phyloP scores from a whole-genome alignment of 371 early-diverging fungal species.

The Thermomucor indicae-seudaticae region DNA sequence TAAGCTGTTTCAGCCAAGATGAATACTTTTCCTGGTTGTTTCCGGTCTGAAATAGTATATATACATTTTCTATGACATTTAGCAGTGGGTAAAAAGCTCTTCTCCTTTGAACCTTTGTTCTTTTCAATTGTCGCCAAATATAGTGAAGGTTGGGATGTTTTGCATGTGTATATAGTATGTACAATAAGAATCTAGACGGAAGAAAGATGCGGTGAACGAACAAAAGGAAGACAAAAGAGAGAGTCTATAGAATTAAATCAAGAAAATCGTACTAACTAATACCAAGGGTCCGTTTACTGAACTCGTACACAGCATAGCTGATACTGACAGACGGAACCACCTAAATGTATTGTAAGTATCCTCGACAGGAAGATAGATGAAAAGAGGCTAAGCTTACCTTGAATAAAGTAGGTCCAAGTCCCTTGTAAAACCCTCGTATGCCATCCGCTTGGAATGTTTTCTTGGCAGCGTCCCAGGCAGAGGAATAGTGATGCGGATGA shows the following conservation, averaged over 20 bases:
- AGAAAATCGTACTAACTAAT: constrained; percentile 3
- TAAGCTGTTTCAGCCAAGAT: too few relatives aligned
- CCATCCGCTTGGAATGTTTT: constrained; percentile 76
- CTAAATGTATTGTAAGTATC: too few relatives aligned
- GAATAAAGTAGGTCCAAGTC: constrained; percentile 73
- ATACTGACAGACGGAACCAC: constrained; percentile 65
- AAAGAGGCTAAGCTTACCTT: constrained; percentile 42
- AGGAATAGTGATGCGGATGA: constrained; percentile 68
- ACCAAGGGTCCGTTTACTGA: constrained; percentile 39
- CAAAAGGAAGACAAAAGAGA: neutral
- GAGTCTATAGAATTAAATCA: too few relatives aligned
- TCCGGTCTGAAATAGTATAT: too few relatives aligned
- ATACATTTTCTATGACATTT: too few relatives aligned
- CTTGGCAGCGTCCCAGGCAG: constrained; percentile 65
- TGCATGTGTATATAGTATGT: too few relatives aligned
- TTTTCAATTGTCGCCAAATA: too few relatives aligned
- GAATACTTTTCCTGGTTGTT: too few relatives aligned
- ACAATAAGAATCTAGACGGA: too few relatives aligned
- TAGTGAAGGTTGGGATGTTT: too few relatives aligned
- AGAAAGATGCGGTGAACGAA: neutral
- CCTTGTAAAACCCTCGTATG: constrained; percentile 82
- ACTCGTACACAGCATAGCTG: constrained; percentile 62
- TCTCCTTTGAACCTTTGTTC: too few relatives aligned
- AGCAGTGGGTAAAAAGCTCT: too few relatives aligned
- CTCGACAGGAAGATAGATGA: neutral